phyloP scores from a whole-genome alignment of 257 asterid species.

The Perilla frutescens region DNA sequence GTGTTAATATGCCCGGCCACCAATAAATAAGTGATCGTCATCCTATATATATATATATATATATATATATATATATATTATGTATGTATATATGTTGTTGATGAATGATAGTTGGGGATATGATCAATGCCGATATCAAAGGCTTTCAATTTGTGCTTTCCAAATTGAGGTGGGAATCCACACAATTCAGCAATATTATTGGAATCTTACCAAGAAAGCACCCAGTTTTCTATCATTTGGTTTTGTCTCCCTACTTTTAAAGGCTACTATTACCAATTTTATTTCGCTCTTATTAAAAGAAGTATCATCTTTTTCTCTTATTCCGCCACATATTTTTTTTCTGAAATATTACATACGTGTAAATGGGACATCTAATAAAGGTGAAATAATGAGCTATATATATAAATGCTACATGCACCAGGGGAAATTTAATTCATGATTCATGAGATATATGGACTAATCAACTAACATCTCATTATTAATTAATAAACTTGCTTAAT shows the following conservation, averaged over 20 bases:
- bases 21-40: no score
- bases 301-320: conserved; percentile 2
- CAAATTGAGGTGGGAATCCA: conserved; percentile 46
- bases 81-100: neutral
- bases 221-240: conserved; percentile 40
- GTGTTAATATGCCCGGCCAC: no score
- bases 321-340: conserved; percentile 11
- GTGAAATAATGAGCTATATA: neutral
- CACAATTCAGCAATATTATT: conserved; percentile 38
- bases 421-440: neutral
- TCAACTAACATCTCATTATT: neutral
- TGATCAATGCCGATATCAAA: conserved; percentile 27
- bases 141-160: conserved; percentile 34
- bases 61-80: no score
- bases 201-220: conserved; percentile 60
- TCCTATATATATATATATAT: no score
- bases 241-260: conserved; percentile 46
- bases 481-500: neutral
- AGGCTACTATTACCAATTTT: neutral
- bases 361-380: conserved; percentile 5
- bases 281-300: conserved; percentile 3
- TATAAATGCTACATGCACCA: neutral
- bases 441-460: neutral
- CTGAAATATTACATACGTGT: neutral
- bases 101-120: conserved; percentile 15